A percentile compares a stretch with the other conserved stretches of the same genome.
These are phyloP conservation scores for Colletotrichum higginsianum DNA, from an alignment of 2,329 filamentous ascomycete species.

Conservation along the genomic window DNA sequence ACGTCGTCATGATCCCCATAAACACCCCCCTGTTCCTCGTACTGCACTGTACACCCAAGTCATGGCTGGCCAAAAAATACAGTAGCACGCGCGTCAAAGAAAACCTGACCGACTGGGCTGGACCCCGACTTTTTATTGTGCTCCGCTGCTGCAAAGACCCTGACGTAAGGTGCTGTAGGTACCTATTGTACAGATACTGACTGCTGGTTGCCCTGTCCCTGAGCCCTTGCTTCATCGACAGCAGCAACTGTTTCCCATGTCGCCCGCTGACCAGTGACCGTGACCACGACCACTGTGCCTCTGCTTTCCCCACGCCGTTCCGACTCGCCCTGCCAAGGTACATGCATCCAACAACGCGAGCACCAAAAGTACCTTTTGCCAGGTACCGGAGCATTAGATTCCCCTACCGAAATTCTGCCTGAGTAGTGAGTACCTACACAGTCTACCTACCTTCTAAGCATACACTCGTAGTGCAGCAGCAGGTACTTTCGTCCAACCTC, in stretches of 20 bases:
- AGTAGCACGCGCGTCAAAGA: slow-evolving; percentile 34
- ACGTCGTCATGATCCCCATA: slow-evolving; percentile 37
- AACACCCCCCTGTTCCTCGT: too few species aligned
- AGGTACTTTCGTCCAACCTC: slow-evolving; percentile 10
- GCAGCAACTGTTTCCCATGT: not conserved
- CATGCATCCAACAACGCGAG: not conserved
- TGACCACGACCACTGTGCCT: not conserved
- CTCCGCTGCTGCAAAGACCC: not conserved
- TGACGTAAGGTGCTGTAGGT: not conserved
- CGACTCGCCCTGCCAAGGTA: slow-evolving; percentile 3
- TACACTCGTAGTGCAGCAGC: not conserved
- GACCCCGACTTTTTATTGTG: slow-evolving; percentile 20
- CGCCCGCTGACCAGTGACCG: not conserved
- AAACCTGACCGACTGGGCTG: slow-evolving; percentile 40
- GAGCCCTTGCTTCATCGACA: slow-evolving; percentile 5
- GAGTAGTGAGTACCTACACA: not conserved
- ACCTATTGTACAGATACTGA: not conserved
- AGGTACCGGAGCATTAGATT: too few species aligned
- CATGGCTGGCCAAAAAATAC: not conserved
- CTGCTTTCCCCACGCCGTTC: not conserved
- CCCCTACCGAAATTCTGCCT: too few species aligned
- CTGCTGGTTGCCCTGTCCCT: not conserved
- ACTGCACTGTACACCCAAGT: not conserved
- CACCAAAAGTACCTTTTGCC: not conserved
- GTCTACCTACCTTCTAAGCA: not conserved